Evolutionary conservation across 805 yeast genomes (phyloP), one percentile per base, ranked within the genome.

Genomic region (Candida xiaguanensis): DNA sequence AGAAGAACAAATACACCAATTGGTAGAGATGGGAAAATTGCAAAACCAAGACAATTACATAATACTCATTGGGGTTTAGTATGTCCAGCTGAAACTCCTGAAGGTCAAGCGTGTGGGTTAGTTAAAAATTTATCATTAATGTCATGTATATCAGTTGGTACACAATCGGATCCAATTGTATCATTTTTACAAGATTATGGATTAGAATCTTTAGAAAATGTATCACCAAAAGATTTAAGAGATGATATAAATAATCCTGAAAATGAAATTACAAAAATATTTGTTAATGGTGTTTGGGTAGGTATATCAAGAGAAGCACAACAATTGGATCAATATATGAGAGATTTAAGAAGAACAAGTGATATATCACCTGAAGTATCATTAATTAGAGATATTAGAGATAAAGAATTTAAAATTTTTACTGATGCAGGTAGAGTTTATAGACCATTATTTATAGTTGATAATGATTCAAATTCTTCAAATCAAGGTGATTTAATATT

Each of bases 41-140:
- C 99, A 34, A 89, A 93, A 57, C 99, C 99, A 34, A 90, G 99
- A 72, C 99, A 93, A 71, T 76, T 93, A 58, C 99, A 93, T 71
- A 93, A 93, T 64, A 93, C 99, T 22, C 99, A 93, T 69, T 93
- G 99, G 99, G 99, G 99, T 57, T 77, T 93, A 54, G 98, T 93
- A 32, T 93, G 99, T 70, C 99, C 99, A 38, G 99, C 99, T 17
- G 99, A 93, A 67, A 93, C 99, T 13, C 99, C 99, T 3, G 99
- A 93, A 73, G 99, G 99, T 58, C 99, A 93, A 71, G 99, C 99
- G 25, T 93, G 99, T 85, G 99, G 99, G 58, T 75, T 93, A 64
- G 99, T 93, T 40, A 93, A 93, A 72, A 93, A 93, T 65, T 73
- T 93, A 60, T 90, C 98, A 1, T 71, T 93, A 50, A 90, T 93